Base-by-base conservation (phyloP, 441 rosid genomes). In the Eutrema salsugineum region DNA sequence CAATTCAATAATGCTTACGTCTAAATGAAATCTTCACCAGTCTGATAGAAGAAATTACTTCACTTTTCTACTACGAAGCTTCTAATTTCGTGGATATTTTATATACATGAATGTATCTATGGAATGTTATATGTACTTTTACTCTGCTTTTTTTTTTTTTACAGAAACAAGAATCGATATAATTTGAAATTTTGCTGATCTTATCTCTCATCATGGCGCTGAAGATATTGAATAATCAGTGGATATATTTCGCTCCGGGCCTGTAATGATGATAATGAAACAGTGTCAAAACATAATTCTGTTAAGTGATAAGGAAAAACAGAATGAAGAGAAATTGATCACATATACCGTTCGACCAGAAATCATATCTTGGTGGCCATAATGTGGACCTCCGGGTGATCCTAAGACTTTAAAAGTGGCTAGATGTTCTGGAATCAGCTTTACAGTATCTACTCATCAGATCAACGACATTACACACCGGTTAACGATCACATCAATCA, bases 331-430 rank as follows among this genome's bases (percentile, higher is more conserved):
- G 70, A 19, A n/a, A 15, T 2, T 49, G 28, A 40, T 66, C 11
- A 43, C 28, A 39, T 85, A 14, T 83, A 87, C 92, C 81, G 70
- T 51, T 51, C 80, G 74, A 10, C 83, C 79, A 44, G 82, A 82
- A 33, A 84, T 83, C 30, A 85, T 16, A 81, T 83, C 89, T 53
- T 82, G 85, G 59, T 83, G 90, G 49, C 84, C 93, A 61, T 79
- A 88, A 76, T 88, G 91, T 33, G 89, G 94, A 67, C 91, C 90
- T 2, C 77, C 68, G 0, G 88, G 85, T 72, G 88, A 85, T 30
- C 91, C 91, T 27, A 86, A 56, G 27, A 84, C 88, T 80, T 79
- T 86, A 75, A 55, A 85, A 40, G 79, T 78, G 14, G 82, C 81
- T 80, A 81, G 53, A 68, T 70, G 73, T 72, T 67, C 53, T 0